These are phyloP conservation scores for Boechera stricta DNA, from an alignment of 345 rosid genomes.

Conservation along the genomic window DNA sequence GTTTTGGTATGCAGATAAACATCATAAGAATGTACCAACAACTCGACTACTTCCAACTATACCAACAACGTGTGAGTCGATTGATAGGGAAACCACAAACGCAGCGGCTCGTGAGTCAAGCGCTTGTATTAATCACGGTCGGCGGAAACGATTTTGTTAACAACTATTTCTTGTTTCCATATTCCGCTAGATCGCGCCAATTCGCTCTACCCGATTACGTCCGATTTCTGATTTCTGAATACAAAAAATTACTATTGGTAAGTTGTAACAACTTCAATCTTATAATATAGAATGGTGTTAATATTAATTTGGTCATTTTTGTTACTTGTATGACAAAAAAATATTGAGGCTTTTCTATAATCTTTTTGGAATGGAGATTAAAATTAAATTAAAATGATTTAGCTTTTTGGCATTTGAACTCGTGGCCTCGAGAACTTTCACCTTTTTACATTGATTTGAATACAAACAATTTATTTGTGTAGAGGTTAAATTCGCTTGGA, in stretches of 20 bases:
- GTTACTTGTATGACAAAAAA: neutral
- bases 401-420: neutral
- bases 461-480: neutral
- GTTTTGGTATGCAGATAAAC: slow-evolving; percentile 53
- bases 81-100: slow-evolving; percentile 54
- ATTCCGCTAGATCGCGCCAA: slow-evolving; percentile 81
- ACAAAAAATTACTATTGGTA: slow-evolving; percentile 51
- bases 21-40: slow-evolving; percentile 67
- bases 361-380: neutral
- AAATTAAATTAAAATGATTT: neutral
- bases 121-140: slow-evolving; percentile 67
- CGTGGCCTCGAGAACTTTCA: neutral
- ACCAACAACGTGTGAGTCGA: slow-evolving; percentile 62
- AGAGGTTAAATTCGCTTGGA: slow-evolving; percentile 70
- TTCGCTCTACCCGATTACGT: slow-evolving; percentile 63
- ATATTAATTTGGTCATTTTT: neutral
- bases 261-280: slow-evolving; percentile 40
- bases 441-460: neutral
- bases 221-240: slow-evolving; percentile 65
- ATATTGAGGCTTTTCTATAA: neutral
- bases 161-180: slow-evolving; percentile 81
- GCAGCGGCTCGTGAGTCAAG: slow-evolving; percentile 54
- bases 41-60: slow-evolving; percentile 60
- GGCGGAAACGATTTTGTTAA: slow-evolving; percentile 89
- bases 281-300: neutral